Evolutionary conservation across 768 basidiomycete species (phyloP), one percentile per base, ranked within the genome.

Genomic region (Lactarius indigo): DNA sequence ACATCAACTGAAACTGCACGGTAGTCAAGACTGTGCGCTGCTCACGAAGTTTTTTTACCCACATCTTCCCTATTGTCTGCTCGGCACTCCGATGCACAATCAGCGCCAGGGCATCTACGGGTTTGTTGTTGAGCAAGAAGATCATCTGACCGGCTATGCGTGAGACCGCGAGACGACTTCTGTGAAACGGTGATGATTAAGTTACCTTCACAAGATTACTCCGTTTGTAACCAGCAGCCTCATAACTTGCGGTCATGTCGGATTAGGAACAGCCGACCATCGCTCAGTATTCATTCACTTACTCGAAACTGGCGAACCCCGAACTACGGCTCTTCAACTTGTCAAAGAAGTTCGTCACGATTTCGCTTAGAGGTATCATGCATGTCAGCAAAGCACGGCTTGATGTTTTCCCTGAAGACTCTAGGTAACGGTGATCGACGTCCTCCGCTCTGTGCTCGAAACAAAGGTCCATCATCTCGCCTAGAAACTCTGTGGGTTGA

Each of bases 381-480:
- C 92, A 96, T 15, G 86, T 90, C 69, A 98, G 77, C 61, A 96
- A 90, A 44, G 91, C 84, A 30, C 94, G 87, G 9, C 89, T 79
- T 20, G 87, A 84, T 12, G 76, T 69, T 3, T 74, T 75, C 18
- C 80, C 79, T 41, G 83, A 82, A 54, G 81, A 75, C 61, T 96
- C 94, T 23, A 98, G 81, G 74, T 96, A 94, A 37, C 84, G 84
- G 77, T 96, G 90, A 44, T 95, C 90, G 61, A 96, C 76, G 57
- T 92, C 86, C 63, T 89, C 86, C 2, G 89, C 96, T 57, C 97
- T 87, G 73, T 92, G 93, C 5, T 84, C 81, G 75, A 87, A 91
- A 74, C 95, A 97, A 1, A 98, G 83, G 47, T 92, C 91, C 90
- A 98, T 96, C 90, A 99, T 95, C 55, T 91, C 90, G 9, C 96